Evolutionary conservation across 768 basidiomycete genomes (phyloP), one percentile per base, ranked within the genome.

Genomic region (Austroboletus eburneus): DNA sequence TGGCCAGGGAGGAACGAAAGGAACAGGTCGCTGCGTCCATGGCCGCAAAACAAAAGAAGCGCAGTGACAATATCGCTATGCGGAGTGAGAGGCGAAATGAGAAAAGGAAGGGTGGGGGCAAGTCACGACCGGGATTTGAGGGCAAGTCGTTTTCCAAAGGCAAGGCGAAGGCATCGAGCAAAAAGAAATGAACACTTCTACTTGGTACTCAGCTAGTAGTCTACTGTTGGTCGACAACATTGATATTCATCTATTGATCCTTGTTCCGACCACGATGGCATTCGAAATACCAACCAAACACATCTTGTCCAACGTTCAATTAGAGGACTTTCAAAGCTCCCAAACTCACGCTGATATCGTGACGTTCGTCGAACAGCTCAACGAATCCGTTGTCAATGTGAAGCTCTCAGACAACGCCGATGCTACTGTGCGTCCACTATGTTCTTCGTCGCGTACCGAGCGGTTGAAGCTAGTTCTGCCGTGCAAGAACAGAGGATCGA

Each of bases 31-130:
- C 76, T 3, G 75, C 81, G 10, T 75, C 84, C 3, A 87, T 91
- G 78, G 87, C 86, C 2, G 87, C 88, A 24, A 84, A 79, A 63
- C 86, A 91, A 68, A 91, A 94, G 72, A 98, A 98, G 68, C 78
- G 92, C 4, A 62, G 81, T 13, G 92, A 95, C 57, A 97, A 98
- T 58, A 87, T 97, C 56, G 87, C 91, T 1, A 81, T 77, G 72
- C 81, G 92, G 16, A 81, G 83, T 46, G 92, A 97, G 62, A 75
- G 85, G 27, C 75, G 77, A 63, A 78, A 74, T 53, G 81, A 82
- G 39, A 81, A 76, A 62, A 69, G 71, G 50, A 81, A 74, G 70
- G 80, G 54, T 40, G 59, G 57, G 51, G 83, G 84, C 23, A 80
- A 80, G 66, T 82, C 81, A 3, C 71, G 91, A 37, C 91, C 91